Base-by-base conservation (phyloP, 2,329 filamentous ascomycete species). In the Pseudogymnoascus sp. region DNA sequence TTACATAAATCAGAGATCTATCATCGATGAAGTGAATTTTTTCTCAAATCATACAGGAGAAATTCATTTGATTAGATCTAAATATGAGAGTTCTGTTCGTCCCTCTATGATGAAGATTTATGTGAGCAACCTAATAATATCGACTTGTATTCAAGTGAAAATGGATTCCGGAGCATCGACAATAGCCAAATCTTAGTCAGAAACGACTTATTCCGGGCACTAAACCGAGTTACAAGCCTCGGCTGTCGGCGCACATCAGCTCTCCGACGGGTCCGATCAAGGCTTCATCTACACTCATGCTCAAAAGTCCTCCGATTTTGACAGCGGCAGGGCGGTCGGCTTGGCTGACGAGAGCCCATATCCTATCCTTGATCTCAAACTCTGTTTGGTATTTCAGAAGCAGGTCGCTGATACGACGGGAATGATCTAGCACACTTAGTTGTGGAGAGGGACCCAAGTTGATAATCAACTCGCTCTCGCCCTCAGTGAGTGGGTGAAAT, bases 371-470 rank as follows among this genome's bases (percentile, higher is more conserved):
- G 7, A 64, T 56, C 38, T 60, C 62, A 60, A 72, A 70, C 3
- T 69, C 69, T 59, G 71, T 71, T 62, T 73, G 71, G 7, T 64
- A 70, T 31, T 73, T 70, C 23, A 67, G 56, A 4, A 73, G 56
- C 0, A 70, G 47, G 10, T 67, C 61, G 6, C 65, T 62, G 0
- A 73, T 63, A 2, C 67, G 62, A 12, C 59, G 18, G 5, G 18
- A 47, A 47, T 47, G 42, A 47, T 47, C 42, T 5, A 47, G 18
- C 42, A 47, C 18, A 47, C 42, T 47, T 11, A 47, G 18, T 47
- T 47, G 42, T 14, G 42, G 42, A 23, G 42, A 47, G 10, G 42
- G 4, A 3, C 42, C 42, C 42, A 47, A 5, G 5, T 47, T 18
- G 18, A 47, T 47, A 23, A 47, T 47, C 18, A 47, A 47, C 18